Evolutionary conservation across 169 alveolate species (phyloP).

Genomic region (Plasmodium gonderi): DNA sequence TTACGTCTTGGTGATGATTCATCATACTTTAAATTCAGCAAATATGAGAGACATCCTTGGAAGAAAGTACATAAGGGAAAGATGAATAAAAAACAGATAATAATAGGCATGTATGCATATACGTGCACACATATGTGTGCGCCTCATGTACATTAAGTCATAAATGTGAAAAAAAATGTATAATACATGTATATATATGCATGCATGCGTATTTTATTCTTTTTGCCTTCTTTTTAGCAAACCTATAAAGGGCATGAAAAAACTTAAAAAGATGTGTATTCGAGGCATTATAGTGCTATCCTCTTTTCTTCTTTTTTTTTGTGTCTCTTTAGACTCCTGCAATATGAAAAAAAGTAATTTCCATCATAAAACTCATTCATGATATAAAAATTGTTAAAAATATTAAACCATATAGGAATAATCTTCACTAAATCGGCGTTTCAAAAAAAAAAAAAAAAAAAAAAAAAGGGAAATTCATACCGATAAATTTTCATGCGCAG

Average conservation of each 20-base stretch:
- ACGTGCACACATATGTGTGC: not conserved
- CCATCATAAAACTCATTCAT: not conserved
- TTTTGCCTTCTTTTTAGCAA: not conserved
- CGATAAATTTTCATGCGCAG: slow-evolving; percentile 10
- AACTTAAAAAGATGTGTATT: slow-evolving; percentile 30
- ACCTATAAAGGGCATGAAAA: slow-evolving; percentile 69
- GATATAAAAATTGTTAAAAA: not conserved
- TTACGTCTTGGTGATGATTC: slow-evolving; percentile 31
- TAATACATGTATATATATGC: not conserved
- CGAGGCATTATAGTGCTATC: slow-evolving; percentile 6
- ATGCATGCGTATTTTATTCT: not conserved
- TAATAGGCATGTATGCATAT: not conserved
- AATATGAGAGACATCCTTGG: slow-evolving; percentile 63
- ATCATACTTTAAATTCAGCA: slow-evolving; percentile 58
- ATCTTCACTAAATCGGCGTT: not conserved
- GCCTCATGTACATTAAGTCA: not conserved
- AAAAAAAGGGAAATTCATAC: not conserved
- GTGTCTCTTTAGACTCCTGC: slow-evolving; percentile 4
- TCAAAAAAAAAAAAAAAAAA: slow-evolving; percentile 1
- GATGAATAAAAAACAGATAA: not conserved
- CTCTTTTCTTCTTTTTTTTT: slow-evolving; percentile 12
- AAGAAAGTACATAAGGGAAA: not conserved
- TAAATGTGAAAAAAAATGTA: not conserved
- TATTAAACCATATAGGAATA: not conserved
- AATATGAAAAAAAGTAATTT: not conserved